Evolutionary conservation across 306 rosid genomes (phyloP).

Genomic region (Vigna angularis): DNA sequence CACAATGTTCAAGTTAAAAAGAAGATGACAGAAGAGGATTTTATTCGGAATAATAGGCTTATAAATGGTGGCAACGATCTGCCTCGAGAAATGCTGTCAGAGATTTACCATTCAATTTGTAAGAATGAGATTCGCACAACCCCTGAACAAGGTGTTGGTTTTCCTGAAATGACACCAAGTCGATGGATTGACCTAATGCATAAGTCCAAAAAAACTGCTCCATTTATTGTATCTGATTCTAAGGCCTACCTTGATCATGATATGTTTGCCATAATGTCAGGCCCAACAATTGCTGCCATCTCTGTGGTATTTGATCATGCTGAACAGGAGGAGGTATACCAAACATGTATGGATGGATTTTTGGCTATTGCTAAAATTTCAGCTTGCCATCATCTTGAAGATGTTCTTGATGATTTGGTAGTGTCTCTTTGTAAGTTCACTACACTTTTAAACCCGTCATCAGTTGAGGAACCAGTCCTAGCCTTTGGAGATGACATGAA

Average conservation of each 20-base stretch:
- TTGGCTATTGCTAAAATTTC: conserved; percentile 95
- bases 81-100: conserved; percentile 87
- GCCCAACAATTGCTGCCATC: conserved; percentile 98
- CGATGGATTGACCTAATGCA: conserved; percentile 96
- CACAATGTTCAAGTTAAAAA: conserved; percentile 97
- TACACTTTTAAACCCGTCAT: conserved; percentile 84
- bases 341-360: conserved; percentile 96
- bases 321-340: conserved; percentile 92
- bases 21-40: conserved; percentile 99
- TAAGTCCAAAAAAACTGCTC: conserved; percentile 85
- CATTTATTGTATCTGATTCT: conserved; percentile 88
- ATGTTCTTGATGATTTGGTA: conserved; percentile 96
- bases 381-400: conserved; percentile 98
- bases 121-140: conserved; percentile 96
- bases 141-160: conserved; percentile 92
- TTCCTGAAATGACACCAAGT: conserved; percentile 97
- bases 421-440: conserved; percentile 98
- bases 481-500: conserved; percentile 95
- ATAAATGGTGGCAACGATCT: conserved; percentile 94
- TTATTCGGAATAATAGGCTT: conserved; percentile 87
- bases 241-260: conserved; percentile 91
- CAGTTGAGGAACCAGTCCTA: conserved; percentile 88
- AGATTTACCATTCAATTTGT: conserved; percentile 89
- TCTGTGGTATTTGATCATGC: conserved; percentile 99
- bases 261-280: conserved; percentile 98